These are phyloP conservation scores for Lactarius quietus DNA, from an alignment of 768 basidiomycete species.

Conservation along the genomic window DNA sequence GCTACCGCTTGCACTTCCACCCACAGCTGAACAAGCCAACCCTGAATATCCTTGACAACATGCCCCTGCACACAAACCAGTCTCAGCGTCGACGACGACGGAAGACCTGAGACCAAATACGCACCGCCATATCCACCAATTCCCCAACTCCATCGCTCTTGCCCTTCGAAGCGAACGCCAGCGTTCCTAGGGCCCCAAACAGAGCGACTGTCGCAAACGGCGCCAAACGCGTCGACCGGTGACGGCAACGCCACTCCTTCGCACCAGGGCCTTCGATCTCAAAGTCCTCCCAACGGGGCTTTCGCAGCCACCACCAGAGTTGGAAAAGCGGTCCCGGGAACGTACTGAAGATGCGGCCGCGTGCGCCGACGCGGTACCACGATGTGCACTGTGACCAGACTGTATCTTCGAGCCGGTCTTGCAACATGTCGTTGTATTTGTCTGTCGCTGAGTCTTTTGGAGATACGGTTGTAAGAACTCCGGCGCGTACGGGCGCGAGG, in stretches of 20 bases:
- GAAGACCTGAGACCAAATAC: background rate
- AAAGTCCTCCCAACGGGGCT: constrained; percentile 15
- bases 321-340: constrained; percentile 21
- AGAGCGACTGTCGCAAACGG: background rate
- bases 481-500: constrained; percentile 14
- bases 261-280: constrained; percentile 10
- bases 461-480: constrained; percentile 11
- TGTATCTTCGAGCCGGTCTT: constrained; percentile 11
- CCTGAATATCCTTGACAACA: background rate
- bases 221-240: background rate
- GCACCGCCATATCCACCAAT: background rate
- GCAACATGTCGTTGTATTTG: constrained; percentile 18
- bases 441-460: constrained; percentile 19
- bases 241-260: constrained; percentile 11
- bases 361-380: constrained; percentile 20
- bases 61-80: background rate
- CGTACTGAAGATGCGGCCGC: constrained; percentile 11
- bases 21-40: background rate
- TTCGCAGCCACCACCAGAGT: constrained; percentile 21
- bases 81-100: background rate
- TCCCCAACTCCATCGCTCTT: background rate
- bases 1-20: background rate
- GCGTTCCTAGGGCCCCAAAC: background rate
- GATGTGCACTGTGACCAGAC: constrained; percentile 20
- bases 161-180: background rate